phyloP scores from a whole-genome alignment of 805 yeast species.

The Candida silvatica region DNA sequence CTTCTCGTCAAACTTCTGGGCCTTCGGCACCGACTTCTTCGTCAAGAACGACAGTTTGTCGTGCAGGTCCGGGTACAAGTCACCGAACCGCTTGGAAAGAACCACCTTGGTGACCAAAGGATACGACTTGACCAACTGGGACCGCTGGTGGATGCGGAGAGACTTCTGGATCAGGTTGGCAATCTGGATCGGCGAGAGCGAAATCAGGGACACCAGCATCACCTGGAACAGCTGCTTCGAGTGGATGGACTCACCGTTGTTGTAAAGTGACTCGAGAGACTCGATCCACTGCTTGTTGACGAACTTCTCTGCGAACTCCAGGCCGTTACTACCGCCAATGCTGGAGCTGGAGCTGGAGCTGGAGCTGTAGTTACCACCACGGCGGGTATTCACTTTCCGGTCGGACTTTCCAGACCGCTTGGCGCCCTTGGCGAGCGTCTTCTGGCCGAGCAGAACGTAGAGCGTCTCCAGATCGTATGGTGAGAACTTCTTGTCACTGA shows the following conservation, averaged over 20 bases:
- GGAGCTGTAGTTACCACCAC: background rate
- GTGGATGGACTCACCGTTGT: slow-evolving; percentile 46
- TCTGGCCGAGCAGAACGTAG: slow-evolving; percentile 36
- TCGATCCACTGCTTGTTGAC: slow-evolving; percentile 51
- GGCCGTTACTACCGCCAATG: background rate
- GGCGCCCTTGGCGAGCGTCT: slow-evolving; percentile 4
- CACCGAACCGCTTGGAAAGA: slow-evolving; percentile 36
- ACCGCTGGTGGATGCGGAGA: slow-evolving; percentile 34
- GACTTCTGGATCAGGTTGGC: slow-evolving; percentile 32
- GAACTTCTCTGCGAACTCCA: slow-evolving; percentile 44
- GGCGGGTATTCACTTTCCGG: background rate
- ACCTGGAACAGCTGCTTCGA: slow-evolving; percentile 37
- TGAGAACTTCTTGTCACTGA: slow-evolving; percentile 39
- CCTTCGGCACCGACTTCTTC: slow-evolving; percentile 1
- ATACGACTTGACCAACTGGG: slow-evolving; percentile 31
- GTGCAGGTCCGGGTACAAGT: slow-evolving; percentile 41
- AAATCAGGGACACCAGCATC: slow-evolving; percentile 42
- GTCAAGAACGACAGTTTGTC: slow-evolving; percentile 42
- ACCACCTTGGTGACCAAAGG: slow-evolving; percentile 52
- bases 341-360: too few species aligned
- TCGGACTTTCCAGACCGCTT: background rate
- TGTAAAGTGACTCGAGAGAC: slow-evolving; percentile 46
- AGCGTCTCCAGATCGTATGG: slow-evolving; percentile 37
- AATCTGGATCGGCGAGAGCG: slow-evolving; percentile 36
- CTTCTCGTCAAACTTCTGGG: slow-evolving; percentile 19